Percentiles rank a stretch among this genome's conserved stretches.
Evolutionary conservation across 2,329 filamentous ascomycete species (phyloP).

Genomic region (Fusarium agapanthi): DNA sequence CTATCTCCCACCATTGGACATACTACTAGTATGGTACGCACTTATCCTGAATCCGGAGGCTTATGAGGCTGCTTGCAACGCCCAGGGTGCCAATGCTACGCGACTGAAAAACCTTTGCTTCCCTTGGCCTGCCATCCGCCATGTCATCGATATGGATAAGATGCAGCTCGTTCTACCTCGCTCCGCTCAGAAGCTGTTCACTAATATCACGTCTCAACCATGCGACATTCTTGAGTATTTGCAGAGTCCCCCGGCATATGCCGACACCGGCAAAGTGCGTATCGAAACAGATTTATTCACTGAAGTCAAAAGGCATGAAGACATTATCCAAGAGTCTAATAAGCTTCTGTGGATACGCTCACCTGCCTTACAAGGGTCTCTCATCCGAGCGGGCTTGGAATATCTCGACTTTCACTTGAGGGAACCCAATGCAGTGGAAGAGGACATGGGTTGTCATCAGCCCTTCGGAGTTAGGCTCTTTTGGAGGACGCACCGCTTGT

Average conservation of each 20-base stretch:
- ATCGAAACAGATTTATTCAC: conserved; percentile 10
- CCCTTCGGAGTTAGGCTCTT: conserved; percentile 14
- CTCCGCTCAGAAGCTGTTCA: conserved; percentile 20
- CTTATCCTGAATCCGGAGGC: conserved; percentile 6
- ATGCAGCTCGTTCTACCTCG: conserved; percentile 12
- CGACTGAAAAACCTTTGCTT: conserved; percentile 22
- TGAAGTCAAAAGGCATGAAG: conserved; percentile 12
- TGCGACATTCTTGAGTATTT: conserved; percentile 22
- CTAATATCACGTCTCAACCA: conserved; percentile 13
- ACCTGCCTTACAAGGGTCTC: conserved; percentile 2
- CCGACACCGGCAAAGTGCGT: background rate
- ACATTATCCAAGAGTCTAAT: conserved; percentile 8
- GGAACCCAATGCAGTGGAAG: background rate
- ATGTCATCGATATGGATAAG: conserved; percentile 13
- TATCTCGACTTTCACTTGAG: conserved; percentile 13
- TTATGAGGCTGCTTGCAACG: conserved; percentile 7
- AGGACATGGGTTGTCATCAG: background rate
- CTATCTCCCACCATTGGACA: conserved; percentile 19
- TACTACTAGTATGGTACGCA: conserved; percentile 23
- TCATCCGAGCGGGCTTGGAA: background rate
- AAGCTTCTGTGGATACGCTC: conserved; percentile 19
- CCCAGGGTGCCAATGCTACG: background rate
- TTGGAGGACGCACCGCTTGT: conserved; percentile 14
- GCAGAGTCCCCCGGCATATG: conserved; percentile 15
- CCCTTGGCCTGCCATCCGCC: conserved; percentile 25